Conservation (phyloP, 1,284 basidiomycete genomes). For the Ganoderma leucocontextum region DNA sequence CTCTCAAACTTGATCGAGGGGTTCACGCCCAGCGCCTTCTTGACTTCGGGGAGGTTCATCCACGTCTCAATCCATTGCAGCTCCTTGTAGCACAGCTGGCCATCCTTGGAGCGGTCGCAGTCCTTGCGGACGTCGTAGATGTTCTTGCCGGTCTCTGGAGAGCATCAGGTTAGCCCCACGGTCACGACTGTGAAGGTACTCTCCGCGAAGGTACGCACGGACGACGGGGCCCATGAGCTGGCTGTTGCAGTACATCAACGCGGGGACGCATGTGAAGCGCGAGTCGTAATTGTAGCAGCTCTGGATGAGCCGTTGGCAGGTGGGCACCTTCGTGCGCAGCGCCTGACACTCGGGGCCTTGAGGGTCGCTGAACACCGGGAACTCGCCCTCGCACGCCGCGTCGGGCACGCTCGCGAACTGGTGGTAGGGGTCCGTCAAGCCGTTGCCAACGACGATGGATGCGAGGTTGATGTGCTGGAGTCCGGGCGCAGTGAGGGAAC, state of each 20-base stretch:
- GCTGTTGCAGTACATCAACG: slow-evolving; percentile 68
- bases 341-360: slow-evolving; percentile 71
- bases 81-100: slow-evolving; percentile 78
- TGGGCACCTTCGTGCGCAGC: slow-evolving; percentile 70
- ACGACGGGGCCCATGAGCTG: slow-evolving; percentile 67
- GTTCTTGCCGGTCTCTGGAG: slow-evolving; percentile 68
- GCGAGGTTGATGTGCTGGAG: slow-evolving; percentile 78
- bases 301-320: slow-evolving; percentile 75
- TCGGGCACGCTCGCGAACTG: slow-evolving; percentile 84
- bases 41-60: slow-evolving; percentile 78
- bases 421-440: slow-evolving; percentile 77
- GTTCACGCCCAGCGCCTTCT: slow-evolving; percentile 80
- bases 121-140: slow-evolving; percentile 87
- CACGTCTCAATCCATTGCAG: slow-evolving; percentile 85
- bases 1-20: slow-evolving; percentile 60
- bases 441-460: slow-evolving; percentile 85
- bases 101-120: slow-evolving; percentile 78
- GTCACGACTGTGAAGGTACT: slow-evolving; percentile 45
- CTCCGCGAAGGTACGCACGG: slow-evolving; percentile 52
- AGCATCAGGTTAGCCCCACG: not conserved
- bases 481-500: slow-evolving; percentile 39
- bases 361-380: slow-evolving; percentile 76
- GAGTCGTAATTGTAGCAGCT: slow-evolving; percentile 69
- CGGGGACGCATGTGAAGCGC: slow-evolving; percentile 68
- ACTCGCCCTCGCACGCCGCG: slow-evolving; percentile 84